Base-by-base conservation (phyloP, 441 rosid genomes). In the Omphalea diandra region DNA sequence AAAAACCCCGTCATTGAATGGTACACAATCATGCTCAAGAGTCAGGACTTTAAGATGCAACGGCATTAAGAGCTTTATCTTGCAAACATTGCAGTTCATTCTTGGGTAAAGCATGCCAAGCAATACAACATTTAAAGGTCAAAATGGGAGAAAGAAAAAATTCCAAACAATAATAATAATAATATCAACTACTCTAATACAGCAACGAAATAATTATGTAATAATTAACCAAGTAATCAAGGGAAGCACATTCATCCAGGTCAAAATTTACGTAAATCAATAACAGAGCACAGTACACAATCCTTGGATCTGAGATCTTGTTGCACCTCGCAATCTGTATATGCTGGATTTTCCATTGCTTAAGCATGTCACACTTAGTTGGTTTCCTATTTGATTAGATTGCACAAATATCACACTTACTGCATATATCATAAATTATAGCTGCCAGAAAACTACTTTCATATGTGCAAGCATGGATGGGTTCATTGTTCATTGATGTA, bases 321-420 rank as follows among this genome's bases (percentile, higher is more conserved):
- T 81, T 12, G 85, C 76, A 54, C 76, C 73, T 5, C 91, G 63
- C 85, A 88, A 71, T 36, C 80, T 63, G 79, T 88, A 89, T 9
- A 80, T 35, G 57, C 62, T 74, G 20, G 88, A 83, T 71, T 81
- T 88, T 32, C 94, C 91, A 31, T 80, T 89, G 78, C 73, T 81
- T 46, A 80, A 77, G 85, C 97, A 93, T 10, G 94, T 93, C 65
- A 93, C 20, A 73, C 85, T 93, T 41, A 83, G 77, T 73, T 89
- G 92, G 85, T 73, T 87, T 14, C 97, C 94, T 4, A 75, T 31
- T 72, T 83, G 86, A 38, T 46, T 67, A 38, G 87, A 74, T 97
- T 93, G 92, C 86, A 57, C 72, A 69, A 31, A 8, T 33, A 35
- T 75, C 71, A 76, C 44, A 60, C 29, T 22, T 20, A 65, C 9